These are phyloP conservation scores for Primulina huaijiensis DNA, from an alignment of 257 asterid genomes.

Conservation along the genomic window DNA sequence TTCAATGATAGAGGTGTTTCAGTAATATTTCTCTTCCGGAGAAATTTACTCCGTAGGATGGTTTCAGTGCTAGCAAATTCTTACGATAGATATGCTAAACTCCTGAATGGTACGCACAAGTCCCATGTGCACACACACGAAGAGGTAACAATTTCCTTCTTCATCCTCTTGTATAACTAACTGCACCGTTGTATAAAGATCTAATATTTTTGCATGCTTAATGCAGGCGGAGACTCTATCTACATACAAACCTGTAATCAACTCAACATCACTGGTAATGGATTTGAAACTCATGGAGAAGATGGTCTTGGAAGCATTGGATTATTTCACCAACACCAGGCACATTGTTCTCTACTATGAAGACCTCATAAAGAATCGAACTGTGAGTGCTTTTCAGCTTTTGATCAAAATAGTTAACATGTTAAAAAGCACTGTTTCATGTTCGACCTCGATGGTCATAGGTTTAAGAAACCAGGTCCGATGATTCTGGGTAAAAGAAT, in stretches of 20 bases:
- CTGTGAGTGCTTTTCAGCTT: slow-evolving; percentile 44
- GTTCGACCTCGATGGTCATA: neutral
- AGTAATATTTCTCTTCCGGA: slow-evolving; percentile 59
- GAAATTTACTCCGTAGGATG: slow-evolving; percentile 65
- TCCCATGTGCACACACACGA: slow-evolving; percentile 72
- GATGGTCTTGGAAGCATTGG: slow-evolving; percentile 47
- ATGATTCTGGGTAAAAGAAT: neutral
- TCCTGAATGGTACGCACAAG: slow-evolving; percentile 71
- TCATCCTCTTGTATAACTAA: neutral
- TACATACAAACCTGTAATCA: slow-evolving; percentile 65
- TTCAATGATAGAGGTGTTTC: slow-evolving; percentile 57
- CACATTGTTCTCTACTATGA: slow-evolving; percentile 77
- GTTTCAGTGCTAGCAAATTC: slow-evolving; percentile 71
- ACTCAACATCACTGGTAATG: slow-evolving; percentile 45
- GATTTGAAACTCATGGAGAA: slow-evolving; percentile 68
- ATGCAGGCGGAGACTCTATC: slow-evolving; percentile 77
- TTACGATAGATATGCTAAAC: slow-evolving; percentile 60
- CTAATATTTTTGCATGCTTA: slow-evolving; percentile 19
- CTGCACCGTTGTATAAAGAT: neutral
- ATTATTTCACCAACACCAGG: slow-evolving; percentile 62
- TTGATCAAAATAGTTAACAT: too few species aligned
- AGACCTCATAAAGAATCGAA: slow-evolving; percentile 69
- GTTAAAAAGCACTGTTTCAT: neutral
- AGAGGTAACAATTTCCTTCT: slow-evolving; percentile 41
- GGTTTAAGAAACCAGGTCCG: neutral